Percentiles rank a stretch among this genome's conserved stretches.
Evolutionary conservation across 1,284 basidiomycete species (phyloP).

Genomic region (Ustilago hordei): DNA sequence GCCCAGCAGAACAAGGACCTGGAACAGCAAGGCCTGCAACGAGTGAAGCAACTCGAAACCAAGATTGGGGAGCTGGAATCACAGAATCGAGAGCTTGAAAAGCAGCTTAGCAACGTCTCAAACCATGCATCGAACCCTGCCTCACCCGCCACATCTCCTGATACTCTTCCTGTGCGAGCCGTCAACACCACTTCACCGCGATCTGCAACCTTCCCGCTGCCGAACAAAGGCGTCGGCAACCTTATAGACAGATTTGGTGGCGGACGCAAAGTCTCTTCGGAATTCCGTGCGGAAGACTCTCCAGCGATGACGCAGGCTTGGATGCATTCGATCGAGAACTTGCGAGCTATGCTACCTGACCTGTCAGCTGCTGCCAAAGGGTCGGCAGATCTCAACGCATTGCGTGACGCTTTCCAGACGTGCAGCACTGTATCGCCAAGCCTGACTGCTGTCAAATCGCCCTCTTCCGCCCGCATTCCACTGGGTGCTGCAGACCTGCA

Average conservation of each 20-base stretch:
- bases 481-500: slow-evolving; percentile 27
- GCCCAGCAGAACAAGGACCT: slow-evolving; percentile 18
- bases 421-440: not conserved
- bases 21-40: slow-evolving; percentile 11
- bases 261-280: slow-evolving; percentile 25
- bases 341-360: slow-evolving; percentile 41
- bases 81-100: slow-evolving; percentile 30
- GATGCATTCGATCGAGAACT: slow-evolving; percentile 21
- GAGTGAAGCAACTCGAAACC: slow-evolving; percentile 23
- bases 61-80: slow-evolving; percentile 23
- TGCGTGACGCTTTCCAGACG: slow-evolving; percentile 38
- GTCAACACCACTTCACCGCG: slow-evolving; percentile 20
- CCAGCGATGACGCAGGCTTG: slow-evolving; percentile 27
- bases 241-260: slow-evolving; percentile 48
- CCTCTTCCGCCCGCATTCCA: slow-evolving; percentile 6
- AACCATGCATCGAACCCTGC: slow-evolving; percentile 12
- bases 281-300: slow-evolving; percentile 30
- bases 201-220: slow-evolving; percentile 12
- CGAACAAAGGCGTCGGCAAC: slow-evolving; percentile 41
- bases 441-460: slow-evolving; percentile 13
- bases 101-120: slow-evolving; percentile 18
- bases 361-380: slow-evolving; percentile 29
- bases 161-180: slow-evolving; percentile 16
- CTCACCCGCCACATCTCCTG: slow-evolving; percentile 21
- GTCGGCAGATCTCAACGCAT: slow-evolving; percentile 30